These are phyloP conservation scores for Bjerkandera adusta DNA, from an alignment of 1,284 basidiomycete species.

Conservation along the genomic window DNA sequence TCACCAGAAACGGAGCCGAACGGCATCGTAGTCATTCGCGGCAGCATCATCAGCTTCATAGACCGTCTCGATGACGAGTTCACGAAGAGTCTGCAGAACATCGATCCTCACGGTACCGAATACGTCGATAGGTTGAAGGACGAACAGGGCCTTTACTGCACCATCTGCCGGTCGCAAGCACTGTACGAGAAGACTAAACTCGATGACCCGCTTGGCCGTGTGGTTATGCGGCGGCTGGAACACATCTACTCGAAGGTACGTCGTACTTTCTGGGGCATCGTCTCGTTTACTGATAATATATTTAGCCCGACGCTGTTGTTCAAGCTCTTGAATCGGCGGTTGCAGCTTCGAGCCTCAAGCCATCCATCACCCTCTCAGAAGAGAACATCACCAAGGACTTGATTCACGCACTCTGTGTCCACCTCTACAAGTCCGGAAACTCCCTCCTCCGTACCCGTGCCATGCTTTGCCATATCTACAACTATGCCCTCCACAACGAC, in stretches of 20 bases:
- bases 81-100: slow-evolving; percentile 96
- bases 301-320: slow-evolving; percentile 89
- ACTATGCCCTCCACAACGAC: slow-evolving; percentile 94
- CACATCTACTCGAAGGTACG: slow-evolving; percentile 97
- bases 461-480: slow-evolving; percentile 97
- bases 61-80: slow-evolving; percentile 99
- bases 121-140: slow-evolving; percentile 96
- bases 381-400: slow-evolving; percentile 67
- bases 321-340: slow-evolving; percentile 82
- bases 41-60: slow-evolving; percentile 92
- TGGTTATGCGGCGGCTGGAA: slow-evolving; percentile 94
- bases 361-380: slow-evolving; percentile 54
- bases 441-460: slow-evolving; percentile 93
- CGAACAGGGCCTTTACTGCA: slow-evolving; percentile 92
- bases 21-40: slow-evolving; percentile 78
- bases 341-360: slow-evolving; percentile 53
- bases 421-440: slow-evolving; percentile 91
- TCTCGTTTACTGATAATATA: slow-evolving; percentile 11
- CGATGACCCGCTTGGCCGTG: slow-evolving; percentile 79
- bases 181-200: slow-evolving; percentile 85
- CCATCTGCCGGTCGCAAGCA: slow-evolving; percentile 89
- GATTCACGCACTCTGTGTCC: slow-evolving; percentile 87
- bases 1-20: slow-evolving; percentile 69
- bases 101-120: slow-evolving; percentile 97
- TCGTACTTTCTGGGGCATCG: slow-evolving; percentile 4